phyloP scores from a whole-genome alignment of 371 early-diverging fungal genomes.

The Sanchytrium tribonematis region DNA sequence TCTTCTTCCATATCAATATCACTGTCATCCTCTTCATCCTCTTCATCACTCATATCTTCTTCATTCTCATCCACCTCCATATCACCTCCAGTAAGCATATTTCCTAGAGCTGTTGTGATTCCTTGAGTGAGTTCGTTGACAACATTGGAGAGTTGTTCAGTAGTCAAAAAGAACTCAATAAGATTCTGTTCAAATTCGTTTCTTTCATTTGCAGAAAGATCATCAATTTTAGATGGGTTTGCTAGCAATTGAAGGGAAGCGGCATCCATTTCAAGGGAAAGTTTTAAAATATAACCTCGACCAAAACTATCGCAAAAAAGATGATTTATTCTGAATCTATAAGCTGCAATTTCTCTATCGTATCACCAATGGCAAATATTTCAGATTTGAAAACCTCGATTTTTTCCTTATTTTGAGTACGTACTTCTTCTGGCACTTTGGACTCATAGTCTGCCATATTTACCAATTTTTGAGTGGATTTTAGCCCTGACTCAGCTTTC shows the following conservation, averaged over 20 bases:
- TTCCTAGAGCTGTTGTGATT: neutral
- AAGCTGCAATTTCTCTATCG: neutral
- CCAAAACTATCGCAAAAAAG: too few species aligned
- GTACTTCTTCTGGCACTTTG: conserved; percentile 30
- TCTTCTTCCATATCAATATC: neutral
- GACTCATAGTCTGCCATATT: conserved; percentile 26
- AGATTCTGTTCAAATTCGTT: neutral
- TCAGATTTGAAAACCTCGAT: neutral
- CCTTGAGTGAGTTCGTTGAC: neutral
- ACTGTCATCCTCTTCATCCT: neutral
- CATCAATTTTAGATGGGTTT: neutral
- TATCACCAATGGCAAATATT: neutral
- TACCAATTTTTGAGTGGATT: conserved; percentile 24
- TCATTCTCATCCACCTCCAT: neutral
- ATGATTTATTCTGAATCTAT: conserved; percentile 1
- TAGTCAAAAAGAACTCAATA: neutral
- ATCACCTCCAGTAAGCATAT: neutral
- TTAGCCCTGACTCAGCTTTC: conserved; percentile 23
- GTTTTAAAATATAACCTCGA: too few species aligned
- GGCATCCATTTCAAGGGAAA: too few species aligned
- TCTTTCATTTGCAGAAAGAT: neutral
- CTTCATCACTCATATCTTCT: neutral
- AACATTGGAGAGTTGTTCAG: neutral
- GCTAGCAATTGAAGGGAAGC: neutral
- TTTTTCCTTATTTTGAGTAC: conserved; percentile 16